These are phyloP conservation scores for Priceomyces carsonii DNA, from an alignment of 805 yeast species.

Conservation along the genomic window DNA sequence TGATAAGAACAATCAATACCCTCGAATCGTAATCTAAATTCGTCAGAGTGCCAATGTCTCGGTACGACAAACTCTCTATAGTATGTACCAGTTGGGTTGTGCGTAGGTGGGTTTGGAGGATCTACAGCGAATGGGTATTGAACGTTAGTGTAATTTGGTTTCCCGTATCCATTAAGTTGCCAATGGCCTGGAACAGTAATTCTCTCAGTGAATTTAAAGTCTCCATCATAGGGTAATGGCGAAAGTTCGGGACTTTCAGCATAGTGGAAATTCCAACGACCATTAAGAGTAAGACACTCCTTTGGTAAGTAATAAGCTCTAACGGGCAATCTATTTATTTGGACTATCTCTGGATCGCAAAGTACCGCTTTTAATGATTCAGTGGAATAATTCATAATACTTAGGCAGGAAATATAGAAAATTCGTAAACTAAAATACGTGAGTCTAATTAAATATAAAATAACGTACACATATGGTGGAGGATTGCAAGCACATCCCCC, in stretches of 20 bases:
- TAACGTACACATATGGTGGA: too few relatives aligned
- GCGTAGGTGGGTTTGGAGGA: constrained; percentile 32
- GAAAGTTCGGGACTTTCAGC: constrained; percentile 10
- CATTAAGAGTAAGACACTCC: constrained; percentile 12
- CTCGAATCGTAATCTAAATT: constrained; percentile 29
- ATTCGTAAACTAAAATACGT: too few relatives aligned
- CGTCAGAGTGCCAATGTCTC: constrained; percentile 11
- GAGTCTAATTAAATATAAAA: too few relatives aligned
- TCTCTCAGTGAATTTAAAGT: constrained; percentile 3
- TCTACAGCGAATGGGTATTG: constrained; percentile 30
- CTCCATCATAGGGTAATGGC: constrained; percentile 8
- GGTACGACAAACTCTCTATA: constrained; percentile 20
- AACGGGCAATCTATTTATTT: constrained; percentile 11
- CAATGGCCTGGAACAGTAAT: constrained; percentile 34
- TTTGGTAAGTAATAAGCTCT: constrained; percentile 16
- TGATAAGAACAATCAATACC: constrained; percentile 37
- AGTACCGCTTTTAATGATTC: constrained; percentile 7
- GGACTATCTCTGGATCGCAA: constrained; percentile 11
- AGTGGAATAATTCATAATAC: constrained; percentile 3
- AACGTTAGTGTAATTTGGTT: constrained; percentile 35
- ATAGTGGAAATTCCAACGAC: constrained; percentile 15
- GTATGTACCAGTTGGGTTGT: constrained; percentile 34
- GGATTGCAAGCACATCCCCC: too few relatives aligned
- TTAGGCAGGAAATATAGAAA: too few relatives aligned
- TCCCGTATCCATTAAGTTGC: constrained; percentile 36